Base-by-base conservation (phyloP, 257 asterid genomes). In the Fraxinus americana region DNA sequence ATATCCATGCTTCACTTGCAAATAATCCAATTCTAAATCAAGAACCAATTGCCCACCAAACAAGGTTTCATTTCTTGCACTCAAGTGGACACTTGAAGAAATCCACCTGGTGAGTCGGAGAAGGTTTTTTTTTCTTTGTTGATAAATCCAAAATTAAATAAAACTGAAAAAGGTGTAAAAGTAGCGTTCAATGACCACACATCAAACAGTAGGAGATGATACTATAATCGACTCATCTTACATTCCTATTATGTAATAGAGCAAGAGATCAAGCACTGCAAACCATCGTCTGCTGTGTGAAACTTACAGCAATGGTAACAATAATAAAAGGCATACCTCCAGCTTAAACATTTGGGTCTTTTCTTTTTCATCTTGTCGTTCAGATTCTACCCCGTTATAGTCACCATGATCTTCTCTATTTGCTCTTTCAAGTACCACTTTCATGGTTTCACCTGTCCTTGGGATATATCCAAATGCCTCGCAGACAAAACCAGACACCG, bases 401-500 rank as follows among this genome's bases (percentile, higher is more conserved):
- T 91, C 91, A 45, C 82, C 90, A 75, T 81, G 88, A 70, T 95
- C 98, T 79, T 90, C 98, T 70, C 83, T 89, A 59, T 79, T 86
- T 80, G 73, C 93, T 81, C 88, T 91, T 87, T 93, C 98, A 71
- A 96, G 90, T 39, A 90, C 90, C 71, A 96, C 96, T 82, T 92
- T 89, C 76, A 91, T 89, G 61, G 93, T 93, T 86, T 96, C 99
- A 30, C 99, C 98, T 30, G 99, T 91, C 83, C 96, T 91, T 4
- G 99, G 99, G 77, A 96, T 96, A 80, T 96, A 96, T 59, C 99
- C 99, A 43, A 96, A 96, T 85, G 97, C 98, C 88, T 96, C 99
- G 45, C 99, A 96, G 34, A 96, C 90, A 84, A 93, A 96, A 57
- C 99, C 99, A 10, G 99, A 93, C 74, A 96, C 99, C 17, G 98